Evolutionary conservation across 345 rosid species (phyloP).

Genomic region (Rhodomyrtus tomentosa): DNA sequence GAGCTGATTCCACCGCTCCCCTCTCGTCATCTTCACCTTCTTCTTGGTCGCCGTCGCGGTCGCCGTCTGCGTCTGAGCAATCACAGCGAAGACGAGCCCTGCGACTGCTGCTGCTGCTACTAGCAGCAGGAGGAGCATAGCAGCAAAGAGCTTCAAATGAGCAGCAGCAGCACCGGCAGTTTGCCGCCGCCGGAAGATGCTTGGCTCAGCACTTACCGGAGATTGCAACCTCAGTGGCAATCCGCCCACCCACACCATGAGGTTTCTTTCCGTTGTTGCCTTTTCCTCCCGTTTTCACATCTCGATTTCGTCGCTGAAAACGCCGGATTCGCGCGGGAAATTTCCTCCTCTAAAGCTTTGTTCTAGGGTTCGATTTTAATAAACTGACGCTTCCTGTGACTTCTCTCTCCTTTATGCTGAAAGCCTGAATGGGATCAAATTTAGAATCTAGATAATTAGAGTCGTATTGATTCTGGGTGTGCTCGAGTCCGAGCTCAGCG

Average conservation of each 20-base stretch:
- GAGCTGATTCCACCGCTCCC: background rate
- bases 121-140: background rate
- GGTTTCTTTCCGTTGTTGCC: slow-evolving; percentile 15
- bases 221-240: slow-evolving; percentile 47
- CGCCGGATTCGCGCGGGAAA: background rate
- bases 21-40: background rate
- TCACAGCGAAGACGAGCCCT: background rate
- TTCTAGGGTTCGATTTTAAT: background rate
- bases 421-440: background rate
- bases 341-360: background rate
- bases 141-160: background rate
- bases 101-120: background rate
- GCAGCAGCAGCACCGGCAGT: background rate
- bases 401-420: background rate
- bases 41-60: background rate
- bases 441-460: background rate
- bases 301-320: background rate
- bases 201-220: slow-evolving; percentile 42
- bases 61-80: background rate
- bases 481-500: background rate
- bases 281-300: background rate
- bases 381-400: background rate
- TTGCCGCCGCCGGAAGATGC: slow-evolving; percentile 29
- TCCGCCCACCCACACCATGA: slow-evolving; percentile 33
- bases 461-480: background rate